Conservation (phyloP, 1,139 yeast species). For the Geotrichum citri-aurantii region DNA sequence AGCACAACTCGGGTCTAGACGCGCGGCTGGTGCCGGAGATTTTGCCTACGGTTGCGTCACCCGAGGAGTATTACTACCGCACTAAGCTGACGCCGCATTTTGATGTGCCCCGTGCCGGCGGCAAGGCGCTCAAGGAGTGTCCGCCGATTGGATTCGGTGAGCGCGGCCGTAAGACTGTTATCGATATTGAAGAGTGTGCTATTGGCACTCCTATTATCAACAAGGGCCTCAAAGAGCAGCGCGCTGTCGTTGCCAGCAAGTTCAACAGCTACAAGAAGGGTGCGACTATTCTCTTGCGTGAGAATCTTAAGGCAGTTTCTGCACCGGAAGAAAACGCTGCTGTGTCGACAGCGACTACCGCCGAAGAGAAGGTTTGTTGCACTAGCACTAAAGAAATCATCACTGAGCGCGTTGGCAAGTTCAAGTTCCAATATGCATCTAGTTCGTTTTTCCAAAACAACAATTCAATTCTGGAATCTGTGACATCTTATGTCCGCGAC, state of each 20-base stretch:
- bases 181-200: slow-evolving; percentile 90
- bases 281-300: slow-evolving; percentile 81
- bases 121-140: slow-evolving; percentile 38
- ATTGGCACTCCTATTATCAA: slow-evolving; percentile 81
- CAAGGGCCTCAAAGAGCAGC: slow-evolving; percentile 66
- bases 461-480: slow-evolving; percentile 79
- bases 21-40: slow-evolving; percentile 51
- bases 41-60: slow-evolving; percentile 69
- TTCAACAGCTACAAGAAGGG: slow-evolving; percentile 63
- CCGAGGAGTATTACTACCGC: slow-evolving; percentile 68
- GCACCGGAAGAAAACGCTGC: slow-evolving; percentile 35
- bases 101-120: slow-evolving; percentile 59
- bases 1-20: slow-evolving; percentile 56
- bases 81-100: slow-evolving; percentile 96
- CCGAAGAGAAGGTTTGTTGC: slow-evolving; percentile 36
- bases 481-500: slow-evolving; percentile 71
- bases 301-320: slow-evolving; percentile 42
- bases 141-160: slow-evolving; percentile 89
- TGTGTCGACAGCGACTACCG: not conserved
- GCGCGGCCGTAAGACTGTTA: slow-evolving; percentile 65
- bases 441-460: slow-evolving; percentile 96
- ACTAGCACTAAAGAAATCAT: slow-evolving; percentile 76
- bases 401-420: slow-evolving; percentile 57
- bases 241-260: slow-evolving; percentile 47
- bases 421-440: slow-evolving; percentile 79